Evolutionary conservation across 345 rosid species (phyloP).

Genomic region (Salix exigua): DNA sequence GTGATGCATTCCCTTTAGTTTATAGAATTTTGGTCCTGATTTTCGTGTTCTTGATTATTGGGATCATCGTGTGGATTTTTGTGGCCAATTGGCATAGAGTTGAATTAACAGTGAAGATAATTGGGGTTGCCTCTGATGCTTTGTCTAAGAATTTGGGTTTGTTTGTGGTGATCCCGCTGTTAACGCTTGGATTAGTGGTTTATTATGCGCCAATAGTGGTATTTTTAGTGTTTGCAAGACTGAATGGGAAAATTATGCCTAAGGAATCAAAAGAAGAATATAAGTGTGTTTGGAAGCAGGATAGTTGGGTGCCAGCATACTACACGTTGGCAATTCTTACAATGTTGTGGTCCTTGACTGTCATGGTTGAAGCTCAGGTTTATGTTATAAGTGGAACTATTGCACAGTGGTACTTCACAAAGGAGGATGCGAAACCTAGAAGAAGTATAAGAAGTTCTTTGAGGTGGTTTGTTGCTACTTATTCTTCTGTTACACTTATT

Average conservation of each 20-base stretch:
- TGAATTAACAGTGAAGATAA: constrained; percentile 67
- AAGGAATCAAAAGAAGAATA: constrained; percentile 50
- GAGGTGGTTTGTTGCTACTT: constrained; percentile 46
- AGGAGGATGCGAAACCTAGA: constrained; percentile 61
- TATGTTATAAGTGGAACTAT: constrained; percentile 83
- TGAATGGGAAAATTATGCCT: constrained; percentile 66
- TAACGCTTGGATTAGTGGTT: constrained; percentile 51
- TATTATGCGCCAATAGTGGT: constrained; percentile 71
- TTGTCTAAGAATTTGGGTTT: constrained; percentile 66
- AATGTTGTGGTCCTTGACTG: constrained; percentile 84
- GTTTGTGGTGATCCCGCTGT: constrained; percentile 56
- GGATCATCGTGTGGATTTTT: constrained; percentile 68
- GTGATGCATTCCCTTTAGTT: constrained; percentile 55
- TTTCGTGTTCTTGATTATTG: constrained; percentile 63
- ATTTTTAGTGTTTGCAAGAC: constrained; percentile 73
- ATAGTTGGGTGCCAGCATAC: constrained; percentile 92
- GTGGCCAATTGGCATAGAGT: constrained; percentile 78
- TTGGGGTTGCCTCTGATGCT: constrained; percentile 80
- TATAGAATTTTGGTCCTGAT: constrained; percentile 67
- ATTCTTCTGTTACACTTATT: background rate
- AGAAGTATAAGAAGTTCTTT: constrained; percentile 68
- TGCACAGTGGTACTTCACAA: constrained; percentile 86
- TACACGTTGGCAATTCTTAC: constrained; percentile 69
- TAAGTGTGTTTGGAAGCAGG: constrained; percentile 79
- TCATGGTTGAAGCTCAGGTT: constrained; percentile 73